Conservation (phyloP, 2,329 filamentous ascomycete species). For the Ophiocordyceps camponoti-leonardi region DNA sequence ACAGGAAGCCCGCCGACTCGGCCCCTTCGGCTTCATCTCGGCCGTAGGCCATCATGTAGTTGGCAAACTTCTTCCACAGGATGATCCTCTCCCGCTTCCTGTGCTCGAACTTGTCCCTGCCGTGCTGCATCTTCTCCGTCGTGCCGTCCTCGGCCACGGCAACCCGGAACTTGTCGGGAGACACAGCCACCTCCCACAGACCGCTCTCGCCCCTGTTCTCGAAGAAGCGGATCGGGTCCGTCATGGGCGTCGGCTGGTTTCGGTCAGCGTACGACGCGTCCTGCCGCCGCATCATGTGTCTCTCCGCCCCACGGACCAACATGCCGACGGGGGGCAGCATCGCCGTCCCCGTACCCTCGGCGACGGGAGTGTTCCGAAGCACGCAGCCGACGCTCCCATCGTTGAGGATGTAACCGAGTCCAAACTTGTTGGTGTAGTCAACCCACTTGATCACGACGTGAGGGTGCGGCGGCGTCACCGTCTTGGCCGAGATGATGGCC, state of each 20-base stretch:
- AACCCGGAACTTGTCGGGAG: conserved; percentile 43
- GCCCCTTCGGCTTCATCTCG: conserved; percentile 43
- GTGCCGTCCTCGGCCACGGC: conserved; percentile 38
- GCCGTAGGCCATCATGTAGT: conserved; percentile 59
- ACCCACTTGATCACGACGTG: conserved; percentile 66
- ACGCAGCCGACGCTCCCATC: conserved; percentile 67
- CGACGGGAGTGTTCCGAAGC: conserved; percentile 36
- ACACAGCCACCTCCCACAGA: conserved; percentile 43
- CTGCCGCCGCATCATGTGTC: conserved; percentile 46
- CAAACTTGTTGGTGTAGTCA: conserved; percentile 77
- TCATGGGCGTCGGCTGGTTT: conserved; percentile 47
- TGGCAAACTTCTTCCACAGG: conserved; percentile 57
- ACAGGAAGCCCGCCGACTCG: conserved; percentile 23
- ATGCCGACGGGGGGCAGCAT: conserved; percentile 53
- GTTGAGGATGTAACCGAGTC: conserved; percentile 67
- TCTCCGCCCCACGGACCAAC: conserved; percentile 53
- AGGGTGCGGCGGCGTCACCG: conserved; percentile 36
- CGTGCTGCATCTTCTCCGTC: conserved; percentile 41
- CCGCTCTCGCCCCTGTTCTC: conserved; percentile 52
- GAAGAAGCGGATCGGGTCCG: conserved; percentile 49
- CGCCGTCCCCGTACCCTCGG: conserved; percentile 29
- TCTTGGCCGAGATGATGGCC: conserved; percentile 39
- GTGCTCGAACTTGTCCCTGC: conserved; percentile 47
- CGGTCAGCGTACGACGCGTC: conserved; percentile 38
- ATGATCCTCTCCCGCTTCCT: conserved; percentile 49